Base-by-base conservation (phyloP, 768 basidiomycete genomes). In the Termitomyces eurrhizus region DNA sequence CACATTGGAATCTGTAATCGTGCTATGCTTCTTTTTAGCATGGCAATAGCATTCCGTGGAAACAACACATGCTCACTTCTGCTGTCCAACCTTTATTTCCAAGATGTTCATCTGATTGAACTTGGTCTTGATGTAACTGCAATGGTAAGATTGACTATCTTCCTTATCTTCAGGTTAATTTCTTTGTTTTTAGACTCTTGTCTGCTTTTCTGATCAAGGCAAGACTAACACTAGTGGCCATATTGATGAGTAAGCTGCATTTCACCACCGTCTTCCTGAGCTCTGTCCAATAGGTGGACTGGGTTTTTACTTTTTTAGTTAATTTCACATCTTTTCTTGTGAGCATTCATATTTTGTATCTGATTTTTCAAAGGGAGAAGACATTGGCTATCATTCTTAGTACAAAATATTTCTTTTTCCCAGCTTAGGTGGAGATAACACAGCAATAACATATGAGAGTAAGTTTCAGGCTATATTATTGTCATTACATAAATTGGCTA, bases 21-120 rank as follows among this genome's bases (percentile, higher is more conserved):
- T n/a, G n/a, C n/a, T n/a, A n/a, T n/a, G n/a, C n/a, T n/a, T n/a
- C n/a, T n/a, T n/a, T n/a, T n/a, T n/a, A n/a, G n/a, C n/a, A n/a
- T n/a, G n/a, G n/a, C n/a, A n/a, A n/a, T n/a, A n/a, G n/a, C n/a
- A 0, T 69, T 69, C 62, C 68, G 69, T 32, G 74, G 75, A 0
- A 71, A 73, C 29, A 71, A 67, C 56, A 61, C 55, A 5, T 66
- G 74, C 9, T 33, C 41, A 0, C 54, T 74, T 9, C 53, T 66
- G 0, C 64, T 63, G 62, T 75, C 73, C 0, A 71, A 75, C 42
- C 50, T 72, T 3, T 65, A 64, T 41, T 8, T 66, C 0, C 58
- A 59, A 46, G 58, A 52, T 53, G 57, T 58, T 12, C 32, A 8
- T 5, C 48, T 58, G 0, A 4, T 36, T 26, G 52, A 52, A 35